Conservation (phyloP, 1,284 basidiomycete species). For the Agroathelia rolfsii region DNA sequence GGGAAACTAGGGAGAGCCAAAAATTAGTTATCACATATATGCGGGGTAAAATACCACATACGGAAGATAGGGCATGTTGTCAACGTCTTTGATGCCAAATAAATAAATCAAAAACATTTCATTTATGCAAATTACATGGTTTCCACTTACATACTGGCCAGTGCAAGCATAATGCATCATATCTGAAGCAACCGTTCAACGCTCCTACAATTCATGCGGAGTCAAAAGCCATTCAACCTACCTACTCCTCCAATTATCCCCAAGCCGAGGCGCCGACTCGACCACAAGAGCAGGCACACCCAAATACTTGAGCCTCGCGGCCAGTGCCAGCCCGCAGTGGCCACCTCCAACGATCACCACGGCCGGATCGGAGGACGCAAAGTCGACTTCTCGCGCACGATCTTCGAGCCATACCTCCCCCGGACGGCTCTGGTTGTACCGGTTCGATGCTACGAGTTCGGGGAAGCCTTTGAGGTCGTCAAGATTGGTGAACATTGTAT, state of each 20-base stretch:
- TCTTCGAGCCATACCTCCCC: slow-evolving; percentile 15
- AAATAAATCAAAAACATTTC: slow-evolving; percentile 4
- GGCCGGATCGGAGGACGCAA: slow-evolving; percentile 18
- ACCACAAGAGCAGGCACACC: slow-evolving; percentile 43
- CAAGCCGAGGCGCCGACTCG: slow-evolving; percentile 42
- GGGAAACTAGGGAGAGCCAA: slow-evolving; percentile 35
- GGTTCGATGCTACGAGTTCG: slow-evolving; percentile 28
- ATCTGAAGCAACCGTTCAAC: too few relatives aligned
- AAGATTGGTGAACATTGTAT: slow-evolving; percentile 48
- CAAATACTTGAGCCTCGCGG: slow-evolving; percentile 47
- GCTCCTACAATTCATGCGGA: too few relatives aligned
- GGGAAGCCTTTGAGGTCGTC: slow-evolving; percentile 45
- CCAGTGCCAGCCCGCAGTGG: slow-evolving; percentile 52
- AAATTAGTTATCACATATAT: slow-evolving; percentile 4
- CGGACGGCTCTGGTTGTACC: slow-evolving; percentile 21
- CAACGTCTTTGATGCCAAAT: slow-evolving; percentile 38
- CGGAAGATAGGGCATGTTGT: slow-evolving; percentile 48
- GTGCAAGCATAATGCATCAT: slow-evolving; percentile 52
- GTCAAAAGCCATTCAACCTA: too few relatives aligned
- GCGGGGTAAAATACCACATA: slow-evolving; percentile 20
- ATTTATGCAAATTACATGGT: slow-evolving; percentile 9
- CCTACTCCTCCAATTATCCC: slow-evolving; percentile 51
- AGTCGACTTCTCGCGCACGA: slow-evolving; percentile 16
- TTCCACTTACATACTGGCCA: slow-evolving; percentile 49
- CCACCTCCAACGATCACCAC: slow-evolving; percentile 57